Evolutionary conservation across 345 rosid species (phyloP), one percentile per base, ranked within the genome.

Genomic region (Melastoma malabathricum): DNA sequence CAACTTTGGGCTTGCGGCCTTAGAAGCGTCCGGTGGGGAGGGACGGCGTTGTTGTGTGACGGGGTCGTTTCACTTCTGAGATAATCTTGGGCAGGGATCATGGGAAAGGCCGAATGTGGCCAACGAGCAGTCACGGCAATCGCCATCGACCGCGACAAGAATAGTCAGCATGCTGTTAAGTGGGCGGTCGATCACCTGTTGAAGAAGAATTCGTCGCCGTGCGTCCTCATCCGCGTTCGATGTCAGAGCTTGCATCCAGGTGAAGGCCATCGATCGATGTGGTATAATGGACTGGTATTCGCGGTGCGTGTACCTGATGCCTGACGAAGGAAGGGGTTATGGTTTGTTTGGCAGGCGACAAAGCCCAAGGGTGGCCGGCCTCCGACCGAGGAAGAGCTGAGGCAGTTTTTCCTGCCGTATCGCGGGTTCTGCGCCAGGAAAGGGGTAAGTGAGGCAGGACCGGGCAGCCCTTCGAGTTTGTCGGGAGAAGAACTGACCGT

Each of bases 371-470:
- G 65, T 22, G 77, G 68, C 47, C 79, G 78, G 7, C 66, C 59
- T 34, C 83, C 79, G 50, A 70, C 67, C 17, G 62, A 68, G 44
- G 72, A 69, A 10, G 94, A 88, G 54, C 52, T 73, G 22, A 66
- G 68, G 48, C 64, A 69, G 7, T 70, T 77, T 18, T 84, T 84
- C 69, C 83, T 82, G 56, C 88, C 86, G 12, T 84, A 48, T 48
- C 64, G 82, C 15, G 92, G 77, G 59, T 78, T 68, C 52, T 88
- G 88, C 22, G 83, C 89, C 50, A 70, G 89, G 27, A 82, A 79
- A 73, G 94, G 92, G 72, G 94, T 78, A 38, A 76, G 73, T 61
- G 20, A 17, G 12, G 14, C 52, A 6, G 39, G 5, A 50, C 13
- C 9, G 43, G 15, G 17, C 16, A 23, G 43, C 34, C 0, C 15